Evolutionary conservation across 2,329 filamentous ascomycete genomes (phyloP), one percentile per base, ranked within the genome.

Genomic region (Didymella lethalis): DNA sequence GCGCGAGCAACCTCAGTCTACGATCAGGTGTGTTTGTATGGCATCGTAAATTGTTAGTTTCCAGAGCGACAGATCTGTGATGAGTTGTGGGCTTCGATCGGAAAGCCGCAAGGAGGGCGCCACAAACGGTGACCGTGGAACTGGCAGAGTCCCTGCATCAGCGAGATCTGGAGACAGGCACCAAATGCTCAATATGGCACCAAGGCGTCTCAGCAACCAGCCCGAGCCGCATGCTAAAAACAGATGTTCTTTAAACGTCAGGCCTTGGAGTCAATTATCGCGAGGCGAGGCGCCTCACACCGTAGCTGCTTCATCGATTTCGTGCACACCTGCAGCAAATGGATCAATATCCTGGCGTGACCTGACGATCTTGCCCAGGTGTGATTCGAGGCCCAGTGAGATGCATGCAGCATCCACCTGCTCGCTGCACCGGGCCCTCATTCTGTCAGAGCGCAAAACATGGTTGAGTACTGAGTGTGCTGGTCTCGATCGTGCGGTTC

Each of bases 131-230:
- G 31, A 40, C 14, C 16, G 29, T 41, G 41, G 41, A 26, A 44
- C 41, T 44, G 41, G 41, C 41, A 44, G 14, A 43, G 67, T 64
- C 70, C 71, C 70, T 73, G 71, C 71, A 69, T 69, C 48, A 36
- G 44, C n/a, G 58, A 60, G 56, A 66, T 58, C 55, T 59, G 50
- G 41, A 54, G 46, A 57, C 69, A 72, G 68, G 67, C 58, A 72
- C 65, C 38, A 59, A 32, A 49, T 52, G 46, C 54, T 40, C 50
- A 34, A 47, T 34, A 53, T 26, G 56, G 40, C 38, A 41, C 50
- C 40, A 43, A 49, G 45, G 51, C 54, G 54, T 60, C 54, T 64
- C 65, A 68, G 64, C 62, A 47, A 48, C 65, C 62, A 64, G 59
- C 61, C 61, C 45, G 46, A 59, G 53, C 43, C 38, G 45, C 38